Base-by-base conservation (phyloP, 805 yeast species). In the Saccharomycopsis fodiens region DNA sequence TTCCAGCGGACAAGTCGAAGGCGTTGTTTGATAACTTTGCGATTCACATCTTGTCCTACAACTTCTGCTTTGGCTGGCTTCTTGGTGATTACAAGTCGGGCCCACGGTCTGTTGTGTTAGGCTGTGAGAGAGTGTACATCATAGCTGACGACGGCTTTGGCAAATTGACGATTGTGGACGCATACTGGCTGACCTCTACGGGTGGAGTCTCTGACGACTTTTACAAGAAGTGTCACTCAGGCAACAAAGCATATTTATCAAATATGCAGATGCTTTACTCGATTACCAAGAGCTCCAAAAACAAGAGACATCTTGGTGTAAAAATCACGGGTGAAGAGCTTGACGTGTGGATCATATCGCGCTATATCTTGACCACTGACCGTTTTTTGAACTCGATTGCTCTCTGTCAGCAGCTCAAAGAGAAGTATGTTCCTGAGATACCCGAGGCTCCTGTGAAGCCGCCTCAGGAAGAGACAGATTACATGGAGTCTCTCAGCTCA, bases 61-160 rank as follows among this genome's bases (percentile, higher is more conserved):
- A 82, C 52, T 68, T 84, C 48, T 83, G 94, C 51, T 48, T 83
- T 29, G 95, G 96, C 0, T 86, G 95, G 88, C 58, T 83, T 3
- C 83, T 82, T 57, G 79, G 74, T n/a, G 58, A 10, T 15, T 13
- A 23, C 15, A 22, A 13, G 1, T 15, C 17, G 20, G 36, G 36
- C 15, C 87, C 87, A 25, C n/a, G 17, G 0, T 96, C 96, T 8
- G 57, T 86, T n/a, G 79, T 84, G 32, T 50, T 78, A 25, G 97
- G 97, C 0, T 85, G 83, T 45, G 86, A 85, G 52, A 66, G 79
- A 15, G 74, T 86, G 17, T 83, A 79, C 51, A 78, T 86, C 1
- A 74, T 79, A 0, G 72, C 80, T 19, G 80, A 79, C 39, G 73
- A 74, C 15, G 68, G 67, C 6, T 61, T 76, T 35, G 95, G 95